phyloP scores from a whole-genome alignment of 306 rosid species.

The Pyrus pyrifolia region DNA sequence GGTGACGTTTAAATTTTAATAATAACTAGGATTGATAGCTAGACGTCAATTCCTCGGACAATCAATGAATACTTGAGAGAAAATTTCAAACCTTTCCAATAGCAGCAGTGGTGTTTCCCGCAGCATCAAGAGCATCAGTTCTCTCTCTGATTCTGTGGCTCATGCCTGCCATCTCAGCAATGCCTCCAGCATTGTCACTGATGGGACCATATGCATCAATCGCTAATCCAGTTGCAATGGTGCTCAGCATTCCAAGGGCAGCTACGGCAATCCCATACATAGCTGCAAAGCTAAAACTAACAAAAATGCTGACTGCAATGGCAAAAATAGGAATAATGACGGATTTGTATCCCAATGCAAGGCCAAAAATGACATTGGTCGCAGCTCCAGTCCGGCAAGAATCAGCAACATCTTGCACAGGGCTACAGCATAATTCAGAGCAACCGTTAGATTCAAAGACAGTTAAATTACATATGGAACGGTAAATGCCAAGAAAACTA shows the following conservation, averaged over 20 bases:
- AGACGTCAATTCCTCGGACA: neutral
- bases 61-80: neutral
- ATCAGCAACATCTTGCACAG: conserved; percentile 97
- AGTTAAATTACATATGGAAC: neutral
- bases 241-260: conserved; percentile 96
- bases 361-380: conserved; percentile 92
- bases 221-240: conserved; percentile 95
- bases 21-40: neutral
- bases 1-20: neutral
- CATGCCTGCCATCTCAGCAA: conserved; percentile 99
- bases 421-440: conserved; percentile 40
- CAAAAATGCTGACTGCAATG: conserved; percentile 79
- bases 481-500: neutral
- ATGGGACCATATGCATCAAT: conserved; percentile 98
- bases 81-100: conserved; percentile 72
- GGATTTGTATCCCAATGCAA: conserved; percentile 97
- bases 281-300: conserved; percentile 93
- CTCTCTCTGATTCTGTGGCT: conserved; percentile 89
- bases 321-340: conserved; percentile 95
- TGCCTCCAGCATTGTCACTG: conserved; percentile 98
- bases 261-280: conserved; percentile 97
- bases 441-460: neutral
- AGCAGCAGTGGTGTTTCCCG: conserved; percentile 97
- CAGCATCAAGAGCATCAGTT: conserved; percentile 98
- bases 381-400: conserved; percentile 99